phyloP scores from a whole-genome alignment of 2,329 filamentous ascomycete species.

The Colletotrichum kahawae region DNA sequence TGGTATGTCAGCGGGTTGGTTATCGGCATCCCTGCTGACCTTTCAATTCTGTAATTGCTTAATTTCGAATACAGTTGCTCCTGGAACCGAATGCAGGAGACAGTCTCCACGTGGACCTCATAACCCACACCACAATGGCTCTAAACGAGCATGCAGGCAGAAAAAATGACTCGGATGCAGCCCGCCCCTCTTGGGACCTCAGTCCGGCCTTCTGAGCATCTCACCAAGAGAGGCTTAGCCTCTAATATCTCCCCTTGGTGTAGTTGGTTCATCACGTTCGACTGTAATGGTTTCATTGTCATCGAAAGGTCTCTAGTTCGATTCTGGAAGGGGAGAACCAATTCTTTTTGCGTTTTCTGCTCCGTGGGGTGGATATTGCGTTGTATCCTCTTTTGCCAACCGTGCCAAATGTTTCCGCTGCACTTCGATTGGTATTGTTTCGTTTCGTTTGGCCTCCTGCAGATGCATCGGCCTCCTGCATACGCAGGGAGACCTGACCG shows the following conservation, averaged over 20 bases:
- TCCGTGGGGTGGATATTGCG: neutral
- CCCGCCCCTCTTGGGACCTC: neutral
- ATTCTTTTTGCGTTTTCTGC: slow-evolving; percentile 25
- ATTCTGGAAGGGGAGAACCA: slow-evolving; percentile 19
- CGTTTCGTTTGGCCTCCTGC: neutral
- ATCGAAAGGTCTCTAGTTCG: slow-evolving; percentile 24
- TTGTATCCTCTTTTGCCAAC: neutral
- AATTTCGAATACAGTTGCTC: neutral
- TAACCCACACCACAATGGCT: neutral
- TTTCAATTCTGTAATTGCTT: neutral
- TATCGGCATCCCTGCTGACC: neutral
- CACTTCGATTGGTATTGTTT: neutral
- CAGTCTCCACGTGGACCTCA: neutral
- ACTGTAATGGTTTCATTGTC: slow-evolving; percentile 19
- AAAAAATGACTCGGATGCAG: neutral
- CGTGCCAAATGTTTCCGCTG: neutral
- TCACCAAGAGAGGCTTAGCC: slow-evolving; percentile 1
- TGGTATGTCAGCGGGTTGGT: neutral
- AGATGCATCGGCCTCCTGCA: neutral
- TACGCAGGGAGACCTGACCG: slow-evolving; percentile 4
- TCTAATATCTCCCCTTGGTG: slow-evolving; percentile 11
- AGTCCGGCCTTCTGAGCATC: neutral
- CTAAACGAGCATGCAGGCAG: neutral
- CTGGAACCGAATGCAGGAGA: neutral
- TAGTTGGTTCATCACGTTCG: slow-evolving; percentile 24